Base-by-base conservation (phyloP, 805 yeast species). In the Saccharomyces eubayanus region DNA sequence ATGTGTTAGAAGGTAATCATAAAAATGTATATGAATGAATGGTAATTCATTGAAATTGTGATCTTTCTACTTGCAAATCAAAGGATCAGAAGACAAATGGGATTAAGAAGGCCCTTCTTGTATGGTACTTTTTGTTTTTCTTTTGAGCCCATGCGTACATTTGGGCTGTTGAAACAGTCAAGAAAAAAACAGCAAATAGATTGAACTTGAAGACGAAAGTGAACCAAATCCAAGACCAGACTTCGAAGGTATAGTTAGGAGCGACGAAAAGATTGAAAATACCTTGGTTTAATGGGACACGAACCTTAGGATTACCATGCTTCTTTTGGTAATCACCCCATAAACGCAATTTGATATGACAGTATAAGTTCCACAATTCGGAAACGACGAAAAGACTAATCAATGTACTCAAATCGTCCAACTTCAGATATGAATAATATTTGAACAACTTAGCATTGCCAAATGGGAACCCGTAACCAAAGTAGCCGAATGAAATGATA, bases 171-270 rank as follows among this genome's bases (percentile, higher is more conserved):
- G 94, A 85, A 49, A 89, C 88, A 20, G 75, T 61, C 50, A 83
- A 73, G 73, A 94, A 94, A 24, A 88, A 63, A 66, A 83, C 77
- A 31, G 92, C 79, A 36, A 90, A 78, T 80, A 92, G 77, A 73
- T 90, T 89, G 57, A 89, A 85, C 61, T 82, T 84, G 55, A 64
- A 64, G 65, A 89, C 74, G 28, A 89, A 55, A 21, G 92, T 81
- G 63, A 84, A 82, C 28, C 78, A 70, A 1, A 85, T 66, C 96
- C 97, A 94, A 1, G 84, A 76, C 60, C 85, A 71, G 47, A 81
- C 73, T 76, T 94, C 99, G 69, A 90, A 92, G 61, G 89, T 85
- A 71, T 94, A 94, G 74, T 94, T 94, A 60, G 99, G 99, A 70
- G 89, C 87, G n/a, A 94, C 83, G 36, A 91, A 87, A 54, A 76